Evolutionary conservation across 1,139 yeast genomes (phyloP).

Genomic region (Taphrina sp.): DNA sequence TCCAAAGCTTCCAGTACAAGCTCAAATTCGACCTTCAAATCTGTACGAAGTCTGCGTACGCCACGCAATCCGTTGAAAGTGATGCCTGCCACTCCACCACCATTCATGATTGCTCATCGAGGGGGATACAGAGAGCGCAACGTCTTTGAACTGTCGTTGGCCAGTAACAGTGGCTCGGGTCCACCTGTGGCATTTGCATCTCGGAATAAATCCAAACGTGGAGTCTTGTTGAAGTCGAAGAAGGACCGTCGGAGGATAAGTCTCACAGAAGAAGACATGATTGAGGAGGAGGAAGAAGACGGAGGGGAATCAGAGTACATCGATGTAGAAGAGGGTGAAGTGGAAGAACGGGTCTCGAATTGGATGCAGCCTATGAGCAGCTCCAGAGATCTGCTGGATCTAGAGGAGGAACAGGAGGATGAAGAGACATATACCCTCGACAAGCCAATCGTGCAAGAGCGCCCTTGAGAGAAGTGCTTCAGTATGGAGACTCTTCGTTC

Average conservation of each 20-base stretch:
- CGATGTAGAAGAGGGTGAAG: slow-evolving; percentile 16
- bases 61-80: slow-evolving; percentile 30
- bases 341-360: slow-evolving; percentile 7
- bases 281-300: slow-evolving; percentile 16
- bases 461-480: no score
- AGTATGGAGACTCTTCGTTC: no score
- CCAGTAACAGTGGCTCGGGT: not conserved
- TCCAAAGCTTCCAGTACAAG: slow-evolving; percentile 30
- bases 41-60: slow-evolving; percentile 6
- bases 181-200: slow-evolving; percentile 18
- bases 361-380: not conserved
- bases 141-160: slow-evolving; percentile 20
- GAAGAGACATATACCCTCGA: no score
- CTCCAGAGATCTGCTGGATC: slow-evolving; percentile 2
- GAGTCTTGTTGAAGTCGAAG: slow-evolving; percentile 14
- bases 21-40: slow-evolving; percentile 25
- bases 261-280: slow-evolving; percentile 5
- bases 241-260: slow-evolving; percentile 12
- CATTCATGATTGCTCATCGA: slow-evolving; percentile 27
- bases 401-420: slow-evolving; percentile 6
- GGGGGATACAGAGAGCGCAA: slow-evolving; percentile 26
- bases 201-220: slow-evolving; percentile 23
- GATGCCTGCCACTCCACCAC: slow-evolving; percentile 30
- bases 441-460: no score
- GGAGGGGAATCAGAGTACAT: slow-evolving; percentile 5